These are phyloP conservation scores for Botrytis medusae DNA, from an alignment of 2,329 filamentous ascomycete species.

Conservation along the genomic window DNA sequence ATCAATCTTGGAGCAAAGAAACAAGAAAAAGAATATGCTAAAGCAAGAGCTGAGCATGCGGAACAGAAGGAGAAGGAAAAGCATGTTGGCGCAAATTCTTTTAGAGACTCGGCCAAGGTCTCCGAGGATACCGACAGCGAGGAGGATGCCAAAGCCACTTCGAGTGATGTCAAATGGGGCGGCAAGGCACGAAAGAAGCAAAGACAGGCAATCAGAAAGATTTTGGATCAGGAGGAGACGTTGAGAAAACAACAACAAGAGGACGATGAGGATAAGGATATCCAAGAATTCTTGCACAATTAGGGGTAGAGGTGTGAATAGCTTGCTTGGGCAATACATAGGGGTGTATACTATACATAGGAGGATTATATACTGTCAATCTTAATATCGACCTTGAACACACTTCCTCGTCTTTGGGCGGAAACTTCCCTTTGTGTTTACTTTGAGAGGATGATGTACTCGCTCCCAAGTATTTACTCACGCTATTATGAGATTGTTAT, in stretches of 20 bases:
- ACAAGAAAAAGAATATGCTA: conserved; percentile 64
- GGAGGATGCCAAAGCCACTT: conserved; percentile 43
- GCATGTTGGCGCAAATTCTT: conserved; percentile 59
- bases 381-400: conserved; percentile 5
- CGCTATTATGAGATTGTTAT: neutral
- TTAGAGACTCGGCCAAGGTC: conserved; percentile 53
- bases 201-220: conserved; percentile 63
- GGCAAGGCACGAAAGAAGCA: conserved; percentile 69
- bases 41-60: conserved; percentile 42
- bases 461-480: neutral
- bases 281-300: conserved; percentile 67
- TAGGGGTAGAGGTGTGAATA: conserved; percentile 33
- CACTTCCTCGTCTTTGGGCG: neutral
- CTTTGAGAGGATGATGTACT: neutral
- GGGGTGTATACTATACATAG: neutral
- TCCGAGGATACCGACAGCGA: conserved; percentile 54
- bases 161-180: conserved; percentile 56
- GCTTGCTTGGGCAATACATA: neutral
- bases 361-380: conserved; percentile 21
- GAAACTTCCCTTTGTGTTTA: neutral
- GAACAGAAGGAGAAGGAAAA: conserved; percentile 34
- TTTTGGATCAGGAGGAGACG: conserved; percentile 61
- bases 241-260: conserved; percentile 55
- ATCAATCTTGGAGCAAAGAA: conserved; percentile 64
- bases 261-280: conserved; percentile 71